Evolutionary conservation across 495 filamentous ascomycete genomes (phyloP).

Genomic region (Aspergillus heteromorphus): DNA sequence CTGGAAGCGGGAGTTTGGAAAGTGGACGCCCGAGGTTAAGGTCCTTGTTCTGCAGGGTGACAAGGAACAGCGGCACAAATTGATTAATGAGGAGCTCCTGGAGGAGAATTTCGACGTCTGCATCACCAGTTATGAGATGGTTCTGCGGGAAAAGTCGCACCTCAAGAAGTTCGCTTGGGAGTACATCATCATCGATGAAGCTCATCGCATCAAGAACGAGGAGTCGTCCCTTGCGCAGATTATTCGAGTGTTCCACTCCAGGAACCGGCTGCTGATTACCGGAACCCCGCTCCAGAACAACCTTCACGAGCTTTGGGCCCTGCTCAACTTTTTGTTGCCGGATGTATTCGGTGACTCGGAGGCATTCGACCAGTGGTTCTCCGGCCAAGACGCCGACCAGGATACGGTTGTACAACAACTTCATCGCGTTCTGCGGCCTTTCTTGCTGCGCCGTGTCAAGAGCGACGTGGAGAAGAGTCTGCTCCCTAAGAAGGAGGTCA

Average conservation of each 20-base stretch:
- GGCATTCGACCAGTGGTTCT: constrained; percentile 99
- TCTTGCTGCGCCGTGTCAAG: constrained; percentile 94
- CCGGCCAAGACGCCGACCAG: constrained; percentile 78
- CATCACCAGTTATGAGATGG: constrained; percentile 96
- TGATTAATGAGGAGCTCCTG: constrained; percentile 86
- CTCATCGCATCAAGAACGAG: constrained; percentile 99
- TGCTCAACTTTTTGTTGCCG: constrained; percentile 93
- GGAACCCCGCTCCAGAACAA: constrained; percentile 98
- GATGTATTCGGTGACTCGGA: constrained; percentile 97
- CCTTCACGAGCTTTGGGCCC: constrained; percentile 96
- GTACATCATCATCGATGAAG: constrained; percentile 99
- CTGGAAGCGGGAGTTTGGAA: constrained; percentile 91
- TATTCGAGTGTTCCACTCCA: constrained; percentile 92
- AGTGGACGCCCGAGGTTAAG: constrained; percentile 93
- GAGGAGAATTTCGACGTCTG: constrained; percentile 92
- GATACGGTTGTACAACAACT: constrained; percentile 97
- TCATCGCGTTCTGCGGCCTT: constrained; percentile 87
- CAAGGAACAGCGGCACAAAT: constrained; percentile 82
- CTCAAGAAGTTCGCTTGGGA: constrained; percentile 99
- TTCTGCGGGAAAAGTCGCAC: constrained; percentile 89
- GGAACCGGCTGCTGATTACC: constrained; percentile 92
- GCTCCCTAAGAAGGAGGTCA: constrained; percentile 94
- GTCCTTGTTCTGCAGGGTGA: constrained; percentile 91
- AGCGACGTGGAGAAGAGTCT: constrained; percentile 98
- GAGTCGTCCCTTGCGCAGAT: constrained; percentile 96